Evolutionary conservation across 2,329 filamentous ascomycete genomes (phyloP).

Genomic region (Ophiostoma sp.): DNA sequence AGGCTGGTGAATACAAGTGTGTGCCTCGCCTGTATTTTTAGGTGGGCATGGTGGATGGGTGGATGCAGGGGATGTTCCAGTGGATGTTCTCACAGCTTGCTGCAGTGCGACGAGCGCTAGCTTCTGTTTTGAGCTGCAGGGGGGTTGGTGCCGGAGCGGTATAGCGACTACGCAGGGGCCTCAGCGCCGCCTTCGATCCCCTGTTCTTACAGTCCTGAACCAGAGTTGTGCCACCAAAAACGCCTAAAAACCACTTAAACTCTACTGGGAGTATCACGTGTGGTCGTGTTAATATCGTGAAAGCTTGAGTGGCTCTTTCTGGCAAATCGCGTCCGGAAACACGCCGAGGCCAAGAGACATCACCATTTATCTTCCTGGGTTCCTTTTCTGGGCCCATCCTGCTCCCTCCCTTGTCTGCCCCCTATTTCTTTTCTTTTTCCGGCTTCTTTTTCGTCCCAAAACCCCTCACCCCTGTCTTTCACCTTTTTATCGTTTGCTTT

Average conservation of each 20-base stretch:
- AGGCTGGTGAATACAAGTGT: conserved; percentile 6
- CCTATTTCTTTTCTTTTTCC: conserved; percentile 12
- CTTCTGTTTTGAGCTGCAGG: not conserved
- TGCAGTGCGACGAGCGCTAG: conserved; percentile 9
- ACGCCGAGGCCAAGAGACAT: not conserved
- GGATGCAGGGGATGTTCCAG: not conserved
- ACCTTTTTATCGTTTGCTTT: not conserved
- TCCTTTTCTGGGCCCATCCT: not conserved
- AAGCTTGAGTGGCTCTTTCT: not conserved
- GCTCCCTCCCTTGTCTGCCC: not conserved
- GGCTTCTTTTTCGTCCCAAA: not conserved
- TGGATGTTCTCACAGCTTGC: not conserved
- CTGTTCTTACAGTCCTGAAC: not conserved
- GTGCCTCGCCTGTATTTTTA: not conserved
- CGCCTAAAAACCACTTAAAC: not conserved
- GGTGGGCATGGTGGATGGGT: conserved; percentile 1
- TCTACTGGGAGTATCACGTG: not conserved
- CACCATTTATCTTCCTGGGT: not conserved
- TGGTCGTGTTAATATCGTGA: not conserved
- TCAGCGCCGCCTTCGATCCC: not conserved
- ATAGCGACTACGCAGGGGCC: conserved; percentile 9
- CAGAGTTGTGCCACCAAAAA: not conserved
- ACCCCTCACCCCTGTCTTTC: not conserved
- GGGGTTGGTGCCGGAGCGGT: not conserved
- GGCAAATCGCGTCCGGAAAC: not conserved